These are phyloP conservation scores for Tetrapisispora nanseiensis DNA, from an alignment of 805 yeast genomes.

Conservation along the genomic window DNA sequence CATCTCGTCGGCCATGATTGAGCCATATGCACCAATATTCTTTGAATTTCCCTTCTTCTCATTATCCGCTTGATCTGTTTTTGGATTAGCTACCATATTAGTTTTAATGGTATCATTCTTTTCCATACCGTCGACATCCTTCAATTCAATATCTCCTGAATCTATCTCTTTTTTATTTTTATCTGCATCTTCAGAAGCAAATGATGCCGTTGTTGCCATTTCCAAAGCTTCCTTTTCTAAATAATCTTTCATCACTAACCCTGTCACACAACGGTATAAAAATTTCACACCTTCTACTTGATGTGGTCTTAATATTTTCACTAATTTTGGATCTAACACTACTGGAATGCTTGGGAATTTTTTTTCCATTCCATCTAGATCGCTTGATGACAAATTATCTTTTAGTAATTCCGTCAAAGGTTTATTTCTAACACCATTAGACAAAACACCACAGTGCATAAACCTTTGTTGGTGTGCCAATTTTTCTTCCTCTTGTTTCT, in stretches of 20 bases:
- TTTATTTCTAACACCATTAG: slow-evolving; percentile 36
- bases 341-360: slow-evolving; percentile 85
- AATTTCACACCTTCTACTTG: slow-evolving; percentile 94
- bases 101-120: background rate
- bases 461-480: slow-evolving; percentile 14
- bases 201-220: background rate
- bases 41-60: slow-evolving; percentile 1
- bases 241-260: slow-evolving; percentile 43
- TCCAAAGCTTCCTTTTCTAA: slow-evolving; percentile 16
- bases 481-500: slow-evolving; percentile 9
- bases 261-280: slow-evolving; percentile 82
- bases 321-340: slow-evolving; percentile 82
- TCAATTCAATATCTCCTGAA: background rate
- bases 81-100: slow-evolving; percentile 1
- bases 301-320: slow-evolving; percentile 85
- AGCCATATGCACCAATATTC: slow-evolving; percentile 75
- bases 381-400: slow-evolving; percentile 36
- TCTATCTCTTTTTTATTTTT: background rate
- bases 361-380: slow-evolving; percentile 33
- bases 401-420: slow-evolving; percentile 77
- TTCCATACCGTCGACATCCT: background rate
- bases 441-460: slow-evolving; percentile 24
- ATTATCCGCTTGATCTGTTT: background rate
- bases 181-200: background rate
- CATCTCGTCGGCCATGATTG: slow-evolving; percentile 98